Evolutionary conservation across 225 moss, liverwort and hornwort species (phyloP).

Genomic region (Anthoceros angustus): DNA sequence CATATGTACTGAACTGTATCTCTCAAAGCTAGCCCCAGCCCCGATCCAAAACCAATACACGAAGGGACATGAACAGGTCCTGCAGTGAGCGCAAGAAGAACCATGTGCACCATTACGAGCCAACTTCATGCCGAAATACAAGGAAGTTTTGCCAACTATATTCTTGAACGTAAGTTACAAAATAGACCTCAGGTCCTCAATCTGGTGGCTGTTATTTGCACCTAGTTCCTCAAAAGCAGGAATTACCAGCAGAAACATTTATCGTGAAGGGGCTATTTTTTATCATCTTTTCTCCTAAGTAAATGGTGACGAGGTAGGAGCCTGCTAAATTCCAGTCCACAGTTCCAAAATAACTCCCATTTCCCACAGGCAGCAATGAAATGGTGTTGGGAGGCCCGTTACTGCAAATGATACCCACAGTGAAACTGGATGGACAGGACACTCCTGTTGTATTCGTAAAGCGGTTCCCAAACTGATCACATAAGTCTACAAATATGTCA

Average conservation of each 20-base stretch:
- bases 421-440: background rate
- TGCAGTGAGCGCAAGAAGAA: background rate
- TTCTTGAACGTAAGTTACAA: background rate
- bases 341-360: slow-evolving; percentile 1
- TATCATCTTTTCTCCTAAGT: background rate
- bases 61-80: background rate
- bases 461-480: background rate
- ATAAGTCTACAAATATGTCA: background rate
- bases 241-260: background rate
- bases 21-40: background rate
- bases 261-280: background rate
- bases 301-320: background rate
- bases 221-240: background rate
- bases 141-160: background rate
- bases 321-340: slow-evolving; percentile 1
- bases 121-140: background rate
- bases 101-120: background rate
- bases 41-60: background rate
- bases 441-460: background rate
- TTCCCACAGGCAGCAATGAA: background rate
- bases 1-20: background rate
- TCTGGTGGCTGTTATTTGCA: too few relatives aligned
- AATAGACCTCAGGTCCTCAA: background rate
- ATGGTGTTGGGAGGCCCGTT: background rate
- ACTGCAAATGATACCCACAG: background rate